Evolutionary conservation across 2,329 filamentous ascomycete genomes (phyloP), one percentile per base, ranked within the genome.

Genomic region (Aschersonia sp.): DNA sequence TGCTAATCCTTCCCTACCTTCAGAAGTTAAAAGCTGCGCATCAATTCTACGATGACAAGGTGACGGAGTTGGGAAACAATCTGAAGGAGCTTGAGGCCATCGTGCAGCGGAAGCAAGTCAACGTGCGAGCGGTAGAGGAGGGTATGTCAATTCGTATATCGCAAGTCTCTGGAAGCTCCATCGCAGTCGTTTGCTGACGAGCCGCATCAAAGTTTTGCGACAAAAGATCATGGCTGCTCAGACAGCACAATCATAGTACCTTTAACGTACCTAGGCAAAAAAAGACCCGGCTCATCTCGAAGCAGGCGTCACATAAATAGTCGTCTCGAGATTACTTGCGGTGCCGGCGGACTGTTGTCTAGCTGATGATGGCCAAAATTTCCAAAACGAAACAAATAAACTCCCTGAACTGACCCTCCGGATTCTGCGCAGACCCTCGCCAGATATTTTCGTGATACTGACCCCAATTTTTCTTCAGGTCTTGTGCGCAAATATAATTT

Each of bases 51-150:
- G 68, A 79, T 48, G 62, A 60, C 49, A 79, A 79, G 56, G 66
- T 76, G 31, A 69, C 71, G 49, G 73, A 77, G 47, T 61, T 80
- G 5, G 63, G 63, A 2, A 66, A 60, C 47, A 79, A 72, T 47
- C 67, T 79, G 32, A 72, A 76, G 52, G 75, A 77, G 35, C 67
- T 80, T 0, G 76, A 79, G 56, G 58, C 61, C 10, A 78, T 80
- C 46, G 68, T 79, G 4, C 72, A 78, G 56, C 68, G 68, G 50
- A 98, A 98, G 71, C 87, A 85, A 48, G 80, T 83, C 54, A 96
- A 92, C 61, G 68, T 94, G 52, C 79, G 85, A 49, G 73, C 92
- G 39, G 82, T 97, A 29, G 92, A 98, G 69, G 90, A 97, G 69
- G 86, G 86, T 83, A 68, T 49, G 60, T 56, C 22, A 22, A 22